These are phyloP conservation scores for Angophora floribunda DNA, from an alignment of 345 rosid genomes.

Conservation along the genomic window DNA sequence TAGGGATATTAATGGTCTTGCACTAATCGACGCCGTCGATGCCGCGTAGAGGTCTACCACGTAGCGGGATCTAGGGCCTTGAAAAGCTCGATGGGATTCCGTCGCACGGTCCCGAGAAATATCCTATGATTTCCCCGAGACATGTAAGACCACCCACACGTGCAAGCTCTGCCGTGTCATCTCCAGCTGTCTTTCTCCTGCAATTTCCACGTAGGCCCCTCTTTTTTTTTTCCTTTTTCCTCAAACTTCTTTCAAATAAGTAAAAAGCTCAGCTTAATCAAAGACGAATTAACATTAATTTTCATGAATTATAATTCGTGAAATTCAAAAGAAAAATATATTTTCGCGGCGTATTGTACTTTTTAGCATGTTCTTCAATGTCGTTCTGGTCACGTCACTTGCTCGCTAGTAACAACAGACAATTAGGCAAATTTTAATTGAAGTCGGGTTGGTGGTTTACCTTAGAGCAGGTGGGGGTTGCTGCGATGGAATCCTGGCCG, in stretches of 20 bases:
- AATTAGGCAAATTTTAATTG: neutral
- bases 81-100: slow-evolving; percentile 3
- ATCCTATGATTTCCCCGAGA: slow-evolving; percentile 14
- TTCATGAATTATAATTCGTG: neutral
- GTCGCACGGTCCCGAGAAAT: slow-evolving; percentile 1
- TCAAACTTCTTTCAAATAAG: neutral
- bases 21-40: slow-evolving; percentile 37
- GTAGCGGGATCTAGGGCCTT: slow-evolving; percentile 23
- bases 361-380: neutral
- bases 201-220: neutral
- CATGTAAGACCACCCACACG: slow-evolving; percentile 10
- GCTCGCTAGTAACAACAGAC: neutral
- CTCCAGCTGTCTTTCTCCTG: neutral
- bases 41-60: slow-evolving; percentile 16
- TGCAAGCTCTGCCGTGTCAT: slow-evolving; percentile 9
- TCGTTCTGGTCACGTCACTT: neutral
- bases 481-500: slow-evolving; percentile 31
- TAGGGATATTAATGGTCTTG: neutral
- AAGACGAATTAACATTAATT: neutral
- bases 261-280: neutral
- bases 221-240: neutral
- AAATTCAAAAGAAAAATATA: neutral
- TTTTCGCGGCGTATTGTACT: neutral
- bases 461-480: slow-evolving; percentile 24
- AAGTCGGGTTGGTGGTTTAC: slow-evolving; percentile 9